Percentiles rank a stretch among this genome's conserved stretches.
These are phyloP conservation scores for Komagataella mondaviorum DNA, from an alignment of 805 yeast genomes.

Conservation along the genomic window DNA sequence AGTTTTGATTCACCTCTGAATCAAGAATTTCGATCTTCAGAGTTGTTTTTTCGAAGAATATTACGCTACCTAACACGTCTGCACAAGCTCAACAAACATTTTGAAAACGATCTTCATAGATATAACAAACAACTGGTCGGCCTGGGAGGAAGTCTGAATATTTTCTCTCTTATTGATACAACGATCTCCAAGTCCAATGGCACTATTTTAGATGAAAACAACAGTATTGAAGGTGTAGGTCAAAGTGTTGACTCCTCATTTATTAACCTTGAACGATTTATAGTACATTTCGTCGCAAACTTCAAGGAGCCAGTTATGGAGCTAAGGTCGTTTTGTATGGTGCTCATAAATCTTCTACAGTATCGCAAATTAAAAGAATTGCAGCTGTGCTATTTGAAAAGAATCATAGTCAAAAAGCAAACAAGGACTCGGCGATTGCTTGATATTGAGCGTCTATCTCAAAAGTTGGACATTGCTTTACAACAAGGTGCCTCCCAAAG, in stretches of 20 bases:
- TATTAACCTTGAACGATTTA: constrained; percentile 31
- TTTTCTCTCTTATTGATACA: constrained; percentile 32
- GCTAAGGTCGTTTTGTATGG: constrained; percentile 26
- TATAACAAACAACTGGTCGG: constrained; percentile 29
- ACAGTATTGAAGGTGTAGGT: constrained; percentile 32
- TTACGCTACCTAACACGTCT: constrained; percentile 12
- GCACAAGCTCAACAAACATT: constrained; percentile 22
- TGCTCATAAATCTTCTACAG: constrained; percentile 29
- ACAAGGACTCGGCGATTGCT: constrained; percentile 13
- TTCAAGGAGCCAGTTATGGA: constrained; percentile 41
- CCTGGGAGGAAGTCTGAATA: constrained; percentile 43
- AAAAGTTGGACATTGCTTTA: constrained; percentile 13
- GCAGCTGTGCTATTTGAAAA: constrained; percentile 29
- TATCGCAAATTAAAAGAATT: constrained; percentile 39
- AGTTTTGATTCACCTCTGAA: constrained; percentile 12
- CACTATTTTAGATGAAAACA: constrained; percentile 8
- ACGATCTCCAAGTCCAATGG: constrained; percentile 2
- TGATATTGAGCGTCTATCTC: constrained; percentile 11
- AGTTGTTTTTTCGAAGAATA: constrained; percentile 8
- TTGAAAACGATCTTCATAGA: constrained; percentile 24
- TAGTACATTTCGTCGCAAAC: constrained; percentile 21
- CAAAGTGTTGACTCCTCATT: constrained; percentile 37
- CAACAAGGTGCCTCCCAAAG: constrained; percentile 11
- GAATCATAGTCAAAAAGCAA: constrained; percentile 24
- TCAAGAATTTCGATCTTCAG: constrained; percentile 14